Evolutionary conservation across 2,329 filamentous ascomycete genomes (phyloP), one percentile per base, ranked within the genome.

Genomic region (Sporothrix pseudoabietina): DNA sequence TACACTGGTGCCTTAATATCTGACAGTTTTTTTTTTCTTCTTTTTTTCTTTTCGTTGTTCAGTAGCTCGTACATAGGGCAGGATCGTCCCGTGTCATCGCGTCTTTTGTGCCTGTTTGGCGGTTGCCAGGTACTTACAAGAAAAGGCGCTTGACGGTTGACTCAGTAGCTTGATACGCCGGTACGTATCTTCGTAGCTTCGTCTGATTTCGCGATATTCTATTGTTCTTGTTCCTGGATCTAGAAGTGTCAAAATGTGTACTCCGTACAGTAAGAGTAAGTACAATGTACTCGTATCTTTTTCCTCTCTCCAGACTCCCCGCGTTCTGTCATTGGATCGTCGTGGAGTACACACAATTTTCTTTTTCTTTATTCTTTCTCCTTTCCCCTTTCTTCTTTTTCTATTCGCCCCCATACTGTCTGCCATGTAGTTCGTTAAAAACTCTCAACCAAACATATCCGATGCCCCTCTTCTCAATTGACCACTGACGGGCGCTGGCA

Each of bases 291-390:
- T 39, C 26, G 57, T 16, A 4, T 63, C 57, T n/a, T 44, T n/a
- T 44, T n/a, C 8, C 55, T 35, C 30, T 63, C 39, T 39, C 39
- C 39, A 30, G 59, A 44, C 55, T 63, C n/a, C 59, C 32, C 59
- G 59, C 59, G 59, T 39, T 61, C 57, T 22, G 35, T 41, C 59
- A 65, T 65, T 65, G 59, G 59, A 65, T 41, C n/a, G 59, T 41
- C 59, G 59, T 26, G 35, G 59, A 44, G 35, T n/a, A 55, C 22
- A 39, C 55, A 44, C 4, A 8, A 8, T 8, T 22, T 26, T 44
- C 12, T 6, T 12, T 14, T 52, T 52, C 14, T n/a, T 19, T 52
- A n/a, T 65, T 12, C 8, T 26, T 16, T 65, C 26, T 65, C n/a
- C 12, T 12, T 65, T 47, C 12, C 4, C 30, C 22, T 19, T 49